Evolutionary conservation across 352 stramenopile species (phyloP).

Genomic region (Phytopythium boreale): DNA sequence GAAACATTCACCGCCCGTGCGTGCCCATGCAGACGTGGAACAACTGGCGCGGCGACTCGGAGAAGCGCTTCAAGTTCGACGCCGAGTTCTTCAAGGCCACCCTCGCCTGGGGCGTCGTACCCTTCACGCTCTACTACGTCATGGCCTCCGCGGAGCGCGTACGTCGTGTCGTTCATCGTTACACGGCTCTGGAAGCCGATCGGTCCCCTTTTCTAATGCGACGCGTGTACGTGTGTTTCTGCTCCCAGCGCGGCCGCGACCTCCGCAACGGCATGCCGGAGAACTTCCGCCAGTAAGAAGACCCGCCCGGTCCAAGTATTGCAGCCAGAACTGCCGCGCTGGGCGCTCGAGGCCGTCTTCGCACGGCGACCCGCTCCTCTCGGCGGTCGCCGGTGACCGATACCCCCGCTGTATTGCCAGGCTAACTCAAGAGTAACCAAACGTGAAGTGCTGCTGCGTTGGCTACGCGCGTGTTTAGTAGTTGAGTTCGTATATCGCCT

Average conservation of each 20-base stretch:
- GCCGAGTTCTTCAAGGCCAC: constrained; percentile 56
- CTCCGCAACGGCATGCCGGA: constrained; percentile 41
- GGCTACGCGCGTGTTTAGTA: neutral
- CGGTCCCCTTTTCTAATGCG: neutral
- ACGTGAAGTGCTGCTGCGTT: neutral
- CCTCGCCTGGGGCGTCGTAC: constrained; percentile 50
- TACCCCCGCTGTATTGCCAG: neutral
- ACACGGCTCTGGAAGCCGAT: no score
- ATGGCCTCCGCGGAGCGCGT: constrained; percentile 57
- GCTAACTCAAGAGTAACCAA: neutral
- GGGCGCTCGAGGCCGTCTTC: neutral
- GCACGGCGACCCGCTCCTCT: neutral
- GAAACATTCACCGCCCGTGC: neutral
- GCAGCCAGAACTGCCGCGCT: neutral
- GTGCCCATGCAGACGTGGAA: constrained; percentile 62
- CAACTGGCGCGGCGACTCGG: constrained; percentile 83
- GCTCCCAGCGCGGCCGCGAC: constrained; percentile 37
- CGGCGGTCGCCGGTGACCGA: neutral
- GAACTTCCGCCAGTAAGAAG: constrained; percentile 53
- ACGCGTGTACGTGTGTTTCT: neutral
- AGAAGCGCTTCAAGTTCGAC: constrained; percentile 82
- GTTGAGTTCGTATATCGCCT: no score
- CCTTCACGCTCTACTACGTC: constrained; percentile 64
- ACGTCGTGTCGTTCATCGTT: constrained; percentile 23
- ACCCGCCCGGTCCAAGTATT: neutral